Base-by-base conservation (phyloP, 768 basidiomycete species). In the Pluteus cervinus region DNA sequence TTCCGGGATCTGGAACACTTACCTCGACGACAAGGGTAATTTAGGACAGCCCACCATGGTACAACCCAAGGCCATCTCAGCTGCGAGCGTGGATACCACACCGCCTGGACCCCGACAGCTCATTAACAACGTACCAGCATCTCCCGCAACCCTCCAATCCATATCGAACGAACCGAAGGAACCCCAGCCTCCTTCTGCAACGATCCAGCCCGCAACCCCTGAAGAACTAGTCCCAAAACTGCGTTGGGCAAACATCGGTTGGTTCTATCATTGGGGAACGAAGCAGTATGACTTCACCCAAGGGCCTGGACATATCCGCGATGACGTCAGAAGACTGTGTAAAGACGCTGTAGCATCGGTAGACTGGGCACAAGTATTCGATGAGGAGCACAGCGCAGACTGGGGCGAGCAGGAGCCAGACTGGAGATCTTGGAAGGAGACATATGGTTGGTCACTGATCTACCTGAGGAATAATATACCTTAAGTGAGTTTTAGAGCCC, bases 231-330 rank as follows among this genome's bases (percentile, higher is more conserved):
- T 93, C 11, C 68, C 66, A 4, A 92, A 87, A 55, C 56, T 99
- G 33, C 75, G 94, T 33, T 99, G 94, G 94, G 85, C 90, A 2
- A 98, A 94, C 50, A 84, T 99, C 33, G 94, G 94, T 7, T 87
- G 86, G 79, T 87, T 76, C 36, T 99, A 99, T 58, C 90, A 98
- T 63, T 97, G 94, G 94, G 86, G 88, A 3, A 86, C 79, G 20
- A 99, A 98, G 52, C 81, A 86, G 41, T 99, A 99, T 53, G 89
- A 96, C 52, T 92, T 96, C 47, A 72, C 76, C 1, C 78, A 71
- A 36, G 76, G 76, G 2, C 77, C 74, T 40, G 81, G 76, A 0
- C 65, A 66, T 0, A 77, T 97, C 30, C 75, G 82, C 32, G 47
- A 60, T 2, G 61, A 66, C 5, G 54, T 94, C 23, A 61, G 68